Percentiles rank a stretch among this genome's conserved stretches.
phyloP scores from a whole-genome alignment of 2,329 filamentous ascomycete species.

The Diaporthe caulivora region DNA sequence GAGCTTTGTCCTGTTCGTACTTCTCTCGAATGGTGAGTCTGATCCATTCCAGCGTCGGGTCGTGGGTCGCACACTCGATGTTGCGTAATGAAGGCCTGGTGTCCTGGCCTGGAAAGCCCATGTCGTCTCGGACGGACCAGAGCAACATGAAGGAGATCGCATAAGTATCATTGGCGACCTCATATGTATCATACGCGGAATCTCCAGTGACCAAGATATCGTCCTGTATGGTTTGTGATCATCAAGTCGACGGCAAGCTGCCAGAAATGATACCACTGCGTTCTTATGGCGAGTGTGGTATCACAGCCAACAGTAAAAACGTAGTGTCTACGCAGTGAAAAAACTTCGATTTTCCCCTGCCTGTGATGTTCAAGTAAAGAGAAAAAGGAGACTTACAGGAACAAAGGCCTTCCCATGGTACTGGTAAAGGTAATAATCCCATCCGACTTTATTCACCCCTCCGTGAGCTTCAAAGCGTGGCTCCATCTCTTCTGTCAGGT shows the following conservation, averaged over 20 bases:
- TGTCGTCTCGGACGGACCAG: slow-evolving; percentile 34
- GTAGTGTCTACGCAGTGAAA: too few relatives aligned
- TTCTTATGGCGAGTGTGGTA: too few relatives aligned
- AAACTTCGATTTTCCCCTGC: too few relatives aligned
- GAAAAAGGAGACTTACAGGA: not conserved
- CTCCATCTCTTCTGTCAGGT: slow-evolving; percentile 48
- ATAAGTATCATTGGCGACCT: slow-evolving; percentile 44
- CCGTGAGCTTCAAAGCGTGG: slow-evolving; percentile 43
- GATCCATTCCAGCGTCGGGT: slow-evolving; percentile 36
- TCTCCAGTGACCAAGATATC: not conserved
- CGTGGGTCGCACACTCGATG: slow-evolving; percentile 46
- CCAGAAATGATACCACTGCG: too few relatives aligned
- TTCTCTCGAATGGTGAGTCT: slow-evolving; percentile 36
- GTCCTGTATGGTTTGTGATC: too few relatives aligned
- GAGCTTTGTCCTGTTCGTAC: not conserved
- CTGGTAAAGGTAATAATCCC: not conserved
- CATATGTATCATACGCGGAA: slow-evolving; percentile 47
- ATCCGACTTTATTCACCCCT: not conserved
- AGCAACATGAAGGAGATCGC: slow-evolving; percentile 40
- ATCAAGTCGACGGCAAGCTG: too few relatives aligned
- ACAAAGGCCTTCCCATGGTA: not conserved
- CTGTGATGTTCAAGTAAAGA: too few relatives aligned
- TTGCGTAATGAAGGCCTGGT: too few relatives aligned
- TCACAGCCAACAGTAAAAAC: too few relatives aligned
- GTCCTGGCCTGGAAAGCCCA: too few relatives aligned